Evolutionary conservation across 768 basidiomycete genomes (phyloP).

Genomic region (Rhizopogon vesiculosus): DNA sequence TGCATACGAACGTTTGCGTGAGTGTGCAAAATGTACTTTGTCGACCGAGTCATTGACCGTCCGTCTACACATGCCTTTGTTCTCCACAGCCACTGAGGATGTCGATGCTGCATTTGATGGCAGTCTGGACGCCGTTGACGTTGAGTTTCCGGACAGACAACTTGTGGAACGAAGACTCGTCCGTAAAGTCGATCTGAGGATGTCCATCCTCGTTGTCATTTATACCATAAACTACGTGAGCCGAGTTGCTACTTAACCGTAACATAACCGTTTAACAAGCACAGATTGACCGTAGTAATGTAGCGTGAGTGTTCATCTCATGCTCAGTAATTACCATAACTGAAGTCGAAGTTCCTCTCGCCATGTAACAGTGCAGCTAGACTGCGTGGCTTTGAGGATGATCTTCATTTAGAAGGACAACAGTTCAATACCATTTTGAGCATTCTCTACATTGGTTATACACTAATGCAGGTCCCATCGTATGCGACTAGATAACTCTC

Average conservation of each 20-base stretch:
- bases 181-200: constrained; percentile 28
- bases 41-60: background rate
- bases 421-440: constrained; percentile 67
- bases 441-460: constrained; percentile 68
- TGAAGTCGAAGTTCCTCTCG: background rate
- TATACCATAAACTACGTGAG: constrained; percentile 32
- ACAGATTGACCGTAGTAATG: constrained; percentile 71
- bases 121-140: background rate
- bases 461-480: constrained; percentile 78
- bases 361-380: constrained; percentile 55
- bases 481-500: constrained; percentile 28
- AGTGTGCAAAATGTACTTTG: background rate
- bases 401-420: constrained; percentile 54
- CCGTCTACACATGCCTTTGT: background rate
- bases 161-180: constrained; percentile 39
- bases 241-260: background rate
- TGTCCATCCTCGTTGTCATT: constrained; percentile 30
- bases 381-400: constrained; percentile 64
- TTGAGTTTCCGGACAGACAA: constrained; percentile 18
- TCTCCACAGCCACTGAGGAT: background rate
- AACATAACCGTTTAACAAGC: background rate
- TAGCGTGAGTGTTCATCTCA: constrained; percentile 36
- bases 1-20: constrained; percentile 14
- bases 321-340: background rate
- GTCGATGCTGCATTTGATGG: background rate